Percentiles rank a stretch among this genome's conserved stretches.
These are phyloP conservation scores for Fraxinus cuspidata DNA, from an alignment of 257 asterid species.

Conservation along the genomic window DNA sequence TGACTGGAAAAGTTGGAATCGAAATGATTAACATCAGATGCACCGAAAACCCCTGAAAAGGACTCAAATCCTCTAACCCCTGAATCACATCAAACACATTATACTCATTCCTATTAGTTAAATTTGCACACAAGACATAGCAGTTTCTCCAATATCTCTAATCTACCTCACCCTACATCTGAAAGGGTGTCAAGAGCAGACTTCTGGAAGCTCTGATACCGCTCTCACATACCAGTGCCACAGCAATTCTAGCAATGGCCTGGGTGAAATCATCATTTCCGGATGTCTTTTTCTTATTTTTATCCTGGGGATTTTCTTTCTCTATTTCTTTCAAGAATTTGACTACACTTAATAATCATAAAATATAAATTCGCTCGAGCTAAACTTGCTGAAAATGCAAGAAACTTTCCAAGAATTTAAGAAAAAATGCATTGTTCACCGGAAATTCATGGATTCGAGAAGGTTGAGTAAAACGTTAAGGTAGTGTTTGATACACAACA, in stretches of 20 bases:
- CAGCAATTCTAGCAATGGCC: neutral
- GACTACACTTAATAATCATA: constrained; percentile 45
- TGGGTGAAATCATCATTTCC: constrained; percentile 26
- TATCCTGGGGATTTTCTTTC: constrained; percentile 8
- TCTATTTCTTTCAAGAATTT: constrained; percentile 28
- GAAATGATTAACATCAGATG: constrained; percentile 44
- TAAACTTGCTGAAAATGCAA: constrained; percentile 21
- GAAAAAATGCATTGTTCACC: neutral
- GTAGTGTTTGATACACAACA: too few relatives aligned
- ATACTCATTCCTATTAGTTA: constrained; percentile 60
- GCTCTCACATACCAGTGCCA: constrained; percentile 8
- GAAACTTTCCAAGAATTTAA: neutral
- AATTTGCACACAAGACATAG: constrained; percentile 51
- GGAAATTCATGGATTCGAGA: constrained; percentile 3
- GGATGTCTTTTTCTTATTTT: constrained; percentile 39
- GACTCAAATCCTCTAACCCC: constrained; percentile 56
- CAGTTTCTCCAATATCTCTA: constrained; percentile 42
- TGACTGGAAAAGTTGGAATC: constrained; percentile 65
- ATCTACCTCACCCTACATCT: constrained; percentile 66
- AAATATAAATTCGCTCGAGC: constrained; percentile 22
- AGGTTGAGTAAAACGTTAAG: neutral
- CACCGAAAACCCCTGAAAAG: constrained; percentile 5
- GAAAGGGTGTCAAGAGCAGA: constrained; percentile 65
- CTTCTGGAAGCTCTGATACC: constrained; percentile 68
- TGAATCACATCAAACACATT: constrained; percentile 62